A percentile compares a stretch with the other conserved stretches of the same genome.
Conservation (phyloP, 352 stramenopile genomes). For the Saprolegnia parasitica region DNA sequence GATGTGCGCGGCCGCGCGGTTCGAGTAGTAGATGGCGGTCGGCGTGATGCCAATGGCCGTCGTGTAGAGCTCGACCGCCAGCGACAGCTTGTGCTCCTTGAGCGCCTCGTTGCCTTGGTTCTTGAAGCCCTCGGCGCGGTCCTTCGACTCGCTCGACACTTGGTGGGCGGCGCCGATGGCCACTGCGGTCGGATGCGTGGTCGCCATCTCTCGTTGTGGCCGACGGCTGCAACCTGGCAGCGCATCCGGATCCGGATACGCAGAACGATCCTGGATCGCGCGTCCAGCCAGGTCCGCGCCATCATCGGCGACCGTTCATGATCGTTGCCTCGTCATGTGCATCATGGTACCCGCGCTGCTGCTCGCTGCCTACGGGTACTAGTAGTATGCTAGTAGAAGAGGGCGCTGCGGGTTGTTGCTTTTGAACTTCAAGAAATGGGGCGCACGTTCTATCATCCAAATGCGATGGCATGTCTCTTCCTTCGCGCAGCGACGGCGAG, state of each 20-base stretch:
- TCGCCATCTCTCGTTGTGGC: not conserved
- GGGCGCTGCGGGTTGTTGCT: too few species aligned
- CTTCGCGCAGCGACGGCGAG: too few species aligned
- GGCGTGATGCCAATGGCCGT: constrained; percentile 82
- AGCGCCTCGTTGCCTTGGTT: constrained; percentile 79
- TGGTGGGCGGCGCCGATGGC: constrained; percentile 44
- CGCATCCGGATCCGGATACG: not conserved
- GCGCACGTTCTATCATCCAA: not conserved
- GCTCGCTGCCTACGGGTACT: not conserved
- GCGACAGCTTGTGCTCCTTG: constrained; percentile 69
- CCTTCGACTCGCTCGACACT: constrained; percentile 54
- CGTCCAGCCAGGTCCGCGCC: not conserved
- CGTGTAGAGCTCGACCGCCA: constrained; percentile 86
- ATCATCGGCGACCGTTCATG: not conserved
- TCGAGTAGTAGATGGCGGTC: constrained; percentile 92
- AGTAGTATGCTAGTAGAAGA: too few species aligned
- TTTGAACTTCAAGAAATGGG: too few species aligned
- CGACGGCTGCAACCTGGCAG: not conserved
- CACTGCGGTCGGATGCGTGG: not conserved
- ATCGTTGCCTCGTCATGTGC: too few species aligned
- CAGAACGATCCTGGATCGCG: not conserved
- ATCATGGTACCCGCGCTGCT: too few species aligned
- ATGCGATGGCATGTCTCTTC: not conserved
- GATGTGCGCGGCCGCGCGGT: constrained; percentile 95
- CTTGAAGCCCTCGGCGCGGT: constrained; percentile 69